These are phyloP conservation scores for Trametes versicolor DNA, from an alignment of 1,284 basidiomycete genomes.

Conservation along the genomic window DNA sequence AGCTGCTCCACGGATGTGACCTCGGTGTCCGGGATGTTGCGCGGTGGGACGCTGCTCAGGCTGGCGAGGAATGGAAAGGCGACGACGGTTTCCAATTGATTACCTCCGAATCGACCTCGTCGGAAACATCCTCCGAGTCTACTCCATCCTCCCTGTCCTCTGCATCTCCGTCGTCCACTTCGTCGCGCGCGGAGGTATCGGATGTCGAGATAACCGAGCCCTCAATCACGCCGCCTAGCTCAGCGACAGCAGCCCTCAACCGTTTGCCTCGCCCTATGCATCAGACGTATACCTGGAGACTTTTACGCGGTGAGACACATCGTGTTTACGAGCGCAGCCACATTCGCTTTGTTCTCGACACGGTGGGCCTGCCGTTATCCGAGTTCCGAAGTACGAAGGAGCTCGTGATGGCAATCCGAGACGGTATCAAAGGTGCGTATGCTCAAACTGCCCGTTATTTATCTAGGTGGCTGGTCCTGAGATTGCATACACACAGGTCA, in stretches of 20 bases:
- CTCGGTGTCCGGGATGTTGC: slow-evolving; percentile 18
- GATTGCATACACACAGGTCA: slow-evolving; percentile 8
- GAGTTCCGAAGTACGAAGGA: slow-evolving; percentile 21
- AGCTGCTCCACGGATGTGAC: slow-evolving; percentile 16
- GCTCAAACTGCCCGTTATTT: background rate
- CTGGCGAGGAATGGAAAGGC: background rate
- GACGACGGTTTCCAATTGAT: background rate
- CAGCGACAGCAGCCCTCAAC: background rate
- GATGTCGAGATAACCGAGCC: too few relatives aligned
- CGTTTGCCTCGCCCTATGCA: background rate
- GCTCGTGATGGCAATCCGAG: slow-evolving; percentile 24
- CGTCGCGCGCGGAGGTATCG: too few relatives aligned
- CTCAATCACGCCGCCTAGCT: too few relatives aligned
- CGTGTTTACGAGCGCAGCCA: background rate
- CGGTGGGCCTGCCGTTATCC: slow-evolving; percentile 23
- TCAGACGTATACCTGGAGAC: background rate
- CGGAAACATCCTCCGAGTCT: background rate
- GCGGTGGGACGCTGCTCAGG: slow-evolving; percentile 8
- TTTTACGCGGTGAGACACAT: background rate
- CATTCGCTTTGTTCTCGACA: slow-evolving; percentile 14
- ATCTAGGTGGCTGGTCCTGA: too few relatives aligned
- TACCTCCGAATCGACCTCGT: background rate
- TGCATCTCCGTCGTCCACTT: too few relatives aligned
- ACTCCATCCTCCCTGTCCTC: background rate
- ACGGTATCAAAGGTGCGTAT: slow-evolving; percentile 29